Evolutionary conservation across 805 yeast genomes (phyloP), one percentile per base, ranked within the genome.

Genomic region (Spathaspora arborariae): DNA sequence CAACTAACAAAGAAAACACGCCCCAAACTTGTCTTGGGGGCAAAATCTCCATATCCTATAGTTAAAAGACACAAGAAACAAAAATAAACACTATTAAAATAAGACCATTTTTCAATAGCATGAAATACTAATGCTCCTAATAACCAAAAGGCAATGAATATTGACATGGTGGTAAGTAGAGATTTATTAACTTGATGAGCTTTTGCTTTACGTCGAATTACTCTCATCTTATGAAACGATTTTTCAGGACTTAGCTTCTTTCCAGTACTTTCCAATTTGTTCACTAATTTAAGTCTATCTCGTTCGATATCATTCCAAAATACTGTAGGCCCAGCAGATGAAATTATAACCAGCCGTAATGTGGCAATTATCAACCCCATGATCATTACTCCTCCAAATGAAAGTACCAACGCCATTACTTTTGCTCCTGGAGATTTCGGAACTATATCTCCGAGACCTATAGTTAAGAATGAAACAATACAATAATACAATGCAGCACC

Each of bases 31-130:
- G 82, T 64, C 1, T 42, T 47, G 1, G 96, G 96, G 1, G 80
- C 71, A 54, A 70, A 81, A 57, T 84, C 90, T 24, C 96, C 97
- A 63, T 86, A 88, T 0, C 96, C 96, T 46, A 90, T 85, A 0
- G 96, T 87, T 5, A 88, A 65, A 44, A 90, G 74, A 56, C 92
- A 82, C 35, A 86, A 65, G 51, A 85, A 81, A 50, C 91, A 80
- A 57, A 87, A 89, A 65, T 90, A 90, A n/a, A 86, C 71, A 2
- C 81, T 74, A 45, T 80, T 69, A 52, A 85, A 85, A 62, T 83
- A 90, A 5, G 74, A 50, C 96, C 96, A 90, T 3, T 65, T 68
- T 60, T 88, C 96, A 15, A 78, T 64, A 27, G 64, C 69, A 30
- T 69, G 65, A 57, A 89, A 86, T 0, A 80, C 77, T 27, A 81